These are phyloP conservation scores for Thermochaetoides dissita DNA, from an alignment of 2,329 filamentous ascomycete genomes.

Conservation along the genomic window DNA sequence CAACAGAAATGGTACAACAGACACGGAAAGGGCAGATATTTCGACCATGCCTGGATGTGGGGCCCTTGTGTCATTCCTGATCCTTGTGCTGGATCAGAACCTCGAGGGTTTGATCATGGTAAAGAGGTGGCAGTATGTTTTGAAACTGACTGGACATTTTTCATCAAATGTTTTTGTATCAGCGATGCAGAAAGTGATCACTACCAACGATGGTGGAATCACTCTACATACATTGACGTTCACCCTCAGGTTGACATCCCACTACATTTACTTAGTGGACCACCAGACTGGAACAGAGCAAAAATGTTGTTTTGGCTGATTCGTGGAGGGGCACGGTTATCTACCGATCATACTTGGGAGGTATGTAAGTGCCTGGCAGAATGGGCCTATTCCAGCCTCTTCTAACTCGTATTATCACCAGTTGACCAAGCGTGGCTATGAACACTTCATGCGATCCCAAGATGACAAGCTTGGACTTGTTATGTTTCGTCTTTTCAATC, in stretches of 20 bases:
- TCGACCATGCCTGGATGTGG: slow-evolving; percentile 16
- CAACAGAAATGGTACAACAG: slow-evolving; percentile 31
- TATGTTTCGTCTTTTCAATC: slow-evolving; percentile 2
- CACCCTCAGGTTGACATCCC: slow-evolving; percentile 16
- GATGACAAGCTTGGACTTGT: slow-evolving; percentile 3
- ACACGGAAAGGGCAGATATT: slow-evolving; percentile 21
- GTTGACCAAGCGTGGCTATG: slow-evolving; percentile 7
- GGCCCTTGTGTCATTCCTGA: not conserved
- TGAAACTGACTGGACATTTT: too few relatives aligned
- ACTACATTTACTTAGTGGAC: slow-evolving; percentile 15
- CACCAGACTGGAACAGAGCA: slow-evolving; percentile 12
- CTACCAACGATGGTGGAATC: too few relatives aligned
- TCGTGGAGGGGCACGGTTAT: slow-evolving; percentile 13
- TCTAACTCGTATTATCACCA: not conserved
- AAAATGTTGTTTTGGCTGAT: slow-evolving; percentile 19
- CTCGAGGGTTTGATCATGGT: too few relatives aligned
- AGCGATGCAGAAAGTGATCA: too few relatives aligned
- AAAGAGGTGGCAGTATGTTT: too few relatives aligned
- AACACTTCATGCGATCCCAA: slow-evolving; percentile 4
- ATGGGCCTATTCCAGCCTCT: not conserved
- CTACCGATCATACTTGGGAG: slow-evolving; percentile 18
- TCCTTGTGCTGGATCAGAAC: too few relatives aligned
- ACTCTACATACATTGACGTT: slow-evolving; percentile 12
- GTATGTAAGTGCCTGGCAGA: slow-evolving; percentile 5
- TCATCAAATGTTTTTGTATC: too few relatives aligned